phyloP scores from a whole-genome alignment of 2,329 filamentous ascomycete species.

The Coniella lustricola region DNA sequence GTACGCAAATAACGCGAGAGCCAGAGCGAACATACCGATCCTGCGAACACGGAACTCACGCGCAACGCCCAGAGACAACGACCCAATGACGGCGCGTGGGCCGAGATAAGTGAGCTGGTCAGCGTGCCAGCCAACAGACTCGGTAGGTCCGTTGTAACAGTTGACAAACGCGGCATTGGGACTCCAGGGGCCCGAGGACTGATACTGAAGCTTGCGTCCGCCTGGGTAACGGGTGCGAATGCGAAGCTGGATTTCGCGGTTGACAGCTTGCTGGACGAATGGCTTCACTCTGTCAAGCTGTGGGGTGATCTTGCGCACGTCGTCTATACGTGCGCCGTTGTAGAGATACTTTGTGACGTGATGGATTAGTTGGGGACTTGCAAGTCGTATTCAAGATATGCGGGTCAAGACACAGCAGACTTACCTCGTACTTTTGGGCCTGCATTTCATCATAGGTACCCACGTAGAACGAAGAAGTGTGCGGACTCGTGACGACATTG shows the following conservation, averaged over 20 bases:
- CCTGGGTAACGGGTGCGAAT: constrained; percentile 62
- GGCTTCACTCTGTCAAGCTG: constrained; percentile 63
- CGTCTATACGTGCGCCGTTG: constrained; percentile 68
- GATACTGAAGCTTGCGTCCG: constrained; percentile 68
- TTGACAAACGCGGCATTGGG: constrained; percentile 94
- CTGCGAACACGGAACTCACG: constrained; percentile 84
- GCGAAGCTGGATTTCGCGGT: constrained; percentile 64
- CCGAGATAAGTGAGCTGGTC: constrained; percentile 87
- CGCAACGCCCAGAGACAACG: constrained; percentile 83
- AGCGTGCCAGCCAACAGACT: constrained; percentile 86
- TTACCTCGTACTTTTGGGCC: constrained; percentile 58
- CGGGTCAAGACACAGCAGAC: neutral
- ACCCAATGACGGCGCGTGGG: constrained; percentile 81
- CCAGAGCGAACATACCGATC: constrained; percentile 32
- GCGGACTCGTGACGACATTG: constrained; percentile 74
- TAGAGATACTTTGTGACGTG: constrained; percentile 56
- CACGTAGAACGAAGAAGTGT: constrained; percentile 79
- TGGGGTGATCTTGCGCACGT: constrained; percentile 70
- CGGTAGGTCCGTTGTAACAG: constrained; percentile 74
- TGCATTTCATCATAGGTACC: constrained; percentile 62
- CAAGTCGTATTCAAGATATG: no score
- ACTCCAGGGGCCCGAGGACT: constrained; percentile 65
- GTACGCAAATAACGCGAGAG: no score
- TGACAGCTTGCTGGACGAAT: constrained; percentile 68
- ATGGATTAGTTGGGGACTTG: no score